Percentiles rank a stretch among this genome's conserved stretches.
phyloP scores from a whole-genome alignment of 768 basidiomycete genomes.

The Mrakia blollopis region DNA sequence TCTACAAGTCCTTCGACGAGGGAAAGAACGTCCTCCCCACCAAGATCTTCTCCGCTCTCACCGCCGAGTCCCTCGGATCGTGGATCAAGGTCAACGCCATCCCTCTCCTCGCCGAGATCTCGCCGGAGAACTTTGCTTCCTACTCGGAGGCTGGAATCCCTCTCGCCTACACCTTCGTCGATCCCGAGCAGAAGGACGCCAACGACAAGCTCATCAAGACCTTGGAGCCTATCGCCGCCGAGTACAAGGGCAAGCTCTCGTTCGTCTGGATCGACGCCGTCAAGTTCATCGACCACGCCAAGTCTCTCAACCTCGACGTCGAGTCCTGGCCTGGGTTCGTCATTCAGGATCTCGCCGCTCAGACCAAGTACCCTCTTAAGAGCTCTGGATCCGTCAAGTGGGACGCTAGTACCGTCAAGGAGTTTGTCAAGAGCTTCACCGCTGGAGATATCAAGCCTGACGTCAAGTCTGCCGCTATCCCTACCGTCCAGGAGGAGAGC shows the following conservation, averaged over 20 bases:
- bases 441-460: constrained; percentile 69
- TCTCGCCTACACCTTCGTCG: constrained; percentile 89
- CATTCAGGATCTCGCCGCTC: constrained; percentile 73
- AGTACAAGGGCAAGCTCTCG: constrained; percentile 82
- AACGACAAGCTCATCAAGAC: constrained; percentile 62
- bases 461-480: constrained; percentile 86
- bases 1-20: constrained; percentile 91
- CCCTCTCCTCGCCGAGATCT: constrained; percentile 86
- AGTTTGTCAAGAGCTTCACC: constrained; percentile 61
- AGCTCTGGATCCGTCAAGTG: constrained; percentile 46
- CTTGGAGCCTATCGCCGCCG: constrained; percentile 69
- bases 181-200: constrained; percentile 60
- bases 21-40: constrained; percentile 50
- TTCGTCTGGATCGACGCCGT: constrained; percentile 97
- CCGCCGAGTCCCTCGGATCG: constrained; percentile 58
- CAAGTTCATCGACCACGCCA: constrained; percentile 93
- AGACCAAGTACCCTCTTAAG: constrained; percentile 84
- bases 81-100: constrained; percentile 81
- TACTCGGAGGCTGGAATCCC: constrained; percentile 81
- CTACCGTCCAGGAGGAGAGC: constrained; percentile 71
- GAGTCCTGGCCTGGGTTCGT: constrained; percentile 91
- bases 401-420: constrained; percentile 55
- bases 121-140: constrained; percentile 80
- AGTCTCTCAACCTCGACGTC: constrained; percentile 80
- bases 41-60: constrained; percentile 55